These are phyloP conservation scores for Tuber calosporum DNA, from an alignment of 495 filamentous ascomycete species.

Conservation along the genomic window DNA sequence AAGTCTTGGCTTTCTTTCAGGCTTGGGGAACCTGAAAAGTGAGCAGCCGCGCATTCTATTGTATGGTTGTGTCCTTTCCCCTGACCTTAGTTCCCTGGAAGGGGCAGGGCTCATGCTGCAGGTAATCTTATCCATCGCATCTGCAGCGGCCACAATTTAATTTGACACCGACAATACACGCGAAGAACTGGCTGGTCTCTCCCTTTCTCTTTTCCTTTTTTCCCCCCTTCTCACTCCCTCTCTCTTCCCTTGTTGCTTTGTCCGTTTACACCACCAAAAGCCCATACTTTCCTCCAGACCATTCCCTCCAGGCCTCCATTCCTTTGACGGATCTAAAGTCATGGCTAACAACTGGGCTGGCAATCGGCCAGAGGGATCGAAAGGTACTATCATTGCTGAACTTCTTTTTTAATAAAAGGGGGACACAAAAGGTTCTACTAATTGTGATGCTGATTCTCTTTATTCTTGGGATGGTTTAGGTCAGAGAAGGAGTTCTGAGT, in stretches of 20 bases:
- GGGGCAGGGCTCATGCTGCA: neutral
- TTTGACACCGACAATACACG: neutral
- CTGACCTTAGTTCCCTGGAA: neutral
- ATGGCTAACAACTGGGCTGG: conserved; percentile 35
- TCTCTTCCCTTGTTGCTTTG: neutral
- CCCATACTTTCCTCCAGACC: neutral
- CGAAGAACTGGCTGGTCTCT: neutral
- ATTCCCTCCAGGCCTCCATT: neutral
- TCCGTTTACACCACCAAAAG: neutral
- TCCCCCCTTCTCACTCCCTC: neutral
- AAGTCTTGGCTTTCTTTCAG: neutral
- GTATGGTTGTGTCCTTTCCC: neutral
- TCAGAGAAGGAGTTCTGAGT: conserved; percentile 49
- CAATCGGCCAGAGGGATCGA: conserved; percentile 35
- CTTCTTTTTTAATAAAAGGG: conserved; percentile 5
- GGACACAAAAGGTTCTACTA: neutral
- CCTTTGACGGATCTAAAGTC: conserved; percentile 8
- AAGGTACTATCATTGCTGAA: conserved; percentile 19
- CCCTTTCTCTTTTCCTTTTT: neutral
- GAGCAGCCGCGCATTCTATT: neutral
- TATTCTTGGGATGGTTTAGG: conserved; percentile 19
- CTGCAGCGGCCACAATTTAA: conserved; percentile 10
- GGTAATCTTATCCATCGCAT: conserved; percentile 27
- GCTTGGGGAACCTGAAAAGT: neutral
- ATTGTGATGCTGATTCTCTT: conserved; percentile 5